Base-by-base conservation (phyloP, 441 rosid species). In the Rhodomyrtus psidioides region DNA sequence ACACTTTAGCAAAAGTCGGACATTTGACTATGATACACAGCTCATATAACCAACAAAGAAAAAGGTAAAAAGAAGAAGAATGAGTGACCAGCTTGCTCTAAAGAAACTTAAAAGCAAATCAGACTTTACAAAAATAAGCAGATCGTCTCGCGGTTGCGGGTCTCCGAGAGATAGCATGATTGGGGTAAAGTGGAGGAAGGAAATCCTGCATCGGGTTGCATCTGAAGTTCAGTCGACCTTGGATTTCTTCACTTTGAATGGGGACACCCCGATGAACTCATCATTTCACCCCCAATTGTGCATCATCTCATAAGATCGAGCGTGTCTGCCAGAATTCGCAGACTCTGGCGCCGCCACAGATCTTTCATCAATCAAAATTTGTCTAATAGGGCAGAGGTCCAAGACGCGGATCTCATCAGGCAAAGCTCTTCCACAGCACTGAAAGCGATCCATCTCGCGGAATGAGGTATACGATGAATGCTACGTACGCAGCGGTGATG, bases 381-480 rank as follows among this genome's bases (percentile, higher is more conserved):
- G 79, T 21, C 79, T 70, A 70, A 70, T 24, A 70, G 79, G 51
- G 16, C 49, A 70, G 49, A 70, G n/a, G 42, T n/a, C 79, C 51
- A 39, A 39, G 79, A 21, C 0, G 9, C 5, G 8, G 79, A 21
- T 21, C n/a, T 70, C 79, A 21, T 21, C 79, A 21, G 49, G 51
- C 5, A 1, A 70, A 70, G n/a, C 79, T 21, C 79, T 70, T 70
- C 79, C 79, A 70, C 79, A 81, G 83, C 57, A 8, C 24, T 60
- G 59, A 42, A 8, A 82, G 27, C 10, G 44, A 19, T 12, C 87
- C 87, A 42, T 86, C 84, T 19, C 82, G 84, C 1, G 82, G 65
- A n/a, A 86, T 53, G 26, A 86, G 87, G 74, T 82, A 86, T 12
- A 86, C 19, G 24, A 86, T 82, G 65, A 86, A 86, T 21, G 84